Base-by-base conservation (phyloP, 2,329 filamentous ascomycete species). In the Mycosphaerella sp. region DNA sequence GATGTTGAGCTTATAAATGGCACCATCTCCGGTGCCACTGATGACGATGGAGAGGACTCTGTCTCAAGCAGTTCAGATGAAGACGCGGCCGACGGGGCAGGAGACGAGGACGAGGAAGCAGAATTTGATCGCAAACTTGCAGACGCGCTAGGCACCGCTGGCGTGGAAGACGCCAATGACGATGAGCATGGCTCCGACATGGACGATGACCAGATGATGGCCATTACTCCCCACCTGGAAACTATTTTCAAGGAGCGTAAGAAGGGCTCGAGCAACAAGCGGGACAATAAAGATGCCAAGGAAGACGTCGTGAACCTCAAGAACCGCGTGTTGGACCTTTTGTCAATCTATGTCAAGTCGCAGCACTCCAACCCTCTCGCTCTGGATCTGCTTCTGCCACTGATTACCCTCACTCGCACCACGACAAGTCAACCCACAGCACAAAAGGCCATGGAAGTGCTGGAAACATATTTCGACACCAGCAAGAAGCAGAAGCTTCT, bases 171-270 rank as follows among this genome's bases (percentile, higher is more conserved):
- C 1, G 81, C 81, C 25, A 77, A 78, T 1, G 81, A 81, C 27
- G 76, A 75, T 10, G 85, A 86, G 53, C 71, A 75, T 17, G 80
- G 79, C 54, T 82, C 80, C 2, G 88, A 95, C 69, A 95, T 98
- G 89, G 86, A 89, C 55, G 91, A 97, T 70, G 89, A 91, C 14
- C 86, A 95, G 66, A 97, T 97, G 93, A 84, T 95, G 71, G 84
- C 84, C 3, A 75, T 97, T 13, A 91, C 97, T 63, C 79, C 80
- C 9, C 85, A 91, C 64, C 80, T 98, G 3, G 81, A 84, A 44
- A 87, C 87, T 57, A 88, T 96, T 55, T 94, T 97, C 76, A 82
- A 84, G 59, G 84, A 90, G 59, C 82, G 84, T 43, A 84, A 88
- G 67, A 74, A 74, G 13, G 73, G 75, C 13, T 59, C 59, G 34